Evolutionary conservation across 2,329 filamentous ascomycete genomes (phyloP).

Genomic region (Tolypocladium cylindrosporum): DNA sequence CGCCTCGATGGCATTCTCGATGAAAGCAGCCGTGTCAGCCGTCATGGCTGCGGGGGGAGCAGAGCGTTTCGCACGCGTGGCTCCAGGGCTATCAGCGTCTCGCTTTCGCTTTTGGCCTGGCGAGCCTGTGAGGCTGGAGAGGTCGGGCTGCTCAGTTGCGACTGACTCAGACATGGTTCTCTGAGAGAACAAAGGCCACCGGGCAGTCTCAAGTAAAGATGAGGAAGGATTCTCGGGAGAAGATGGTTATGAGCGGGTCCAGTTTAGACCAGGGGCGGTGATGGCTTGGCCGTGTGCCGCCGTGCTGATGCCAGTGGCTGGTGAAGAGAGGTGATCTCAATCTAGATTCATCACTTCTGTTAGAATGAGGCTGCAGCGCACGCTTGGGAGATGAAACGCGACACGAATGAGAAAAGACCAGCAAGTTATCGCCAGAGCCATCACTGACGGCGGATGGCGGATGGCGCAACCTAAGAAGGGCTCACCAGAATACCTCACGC

Average conservation of each 20-base stretch:
- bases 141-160: slow-evolving; percentile 36
- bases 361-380: not conserved
- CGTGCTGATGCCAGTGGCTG: not conserved
- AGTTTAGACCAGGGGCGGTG: not conserved
- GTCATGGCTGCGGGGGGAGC: slow-evolving; percentile 35
- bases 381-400: not conserved
- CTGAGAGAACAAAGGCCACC: not conserved
- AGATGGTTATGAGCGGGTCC: not conserved
- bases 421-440: not conserved
- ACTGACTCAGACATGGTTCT: slow-evolving; percentile 36
- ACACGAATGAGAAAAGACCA: not conserved
- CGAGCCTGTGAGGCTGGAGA: slow-evolving; percentile 29
- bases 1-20: slow-evolving; percentile 42
- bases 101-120: slow-evolving; percentile 48
- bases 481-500: not conserved
- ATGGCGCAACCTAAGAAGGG: not conserved
- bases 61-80: slow-evolving; percentile 39
- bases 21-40: slow-evolving; percentile 38
- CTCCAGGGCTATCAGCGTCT: slow-evolving; percentile 37
- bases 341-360: not conserved
- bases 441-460: not conserved
- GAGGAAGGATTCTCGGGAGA: not conserved
- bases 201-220: not conserved
- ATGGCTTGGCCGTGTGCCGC: not conserved
- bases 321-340: not conserved